Percentiles rank a stretch among this genome's conserved stretches.
These are phyloP conservation scores for Pseudogymnoascus sp. DNA, from an alignment of 2,329 filamentous ascomycete genomes.

Conservation along the genomic window DNA sequence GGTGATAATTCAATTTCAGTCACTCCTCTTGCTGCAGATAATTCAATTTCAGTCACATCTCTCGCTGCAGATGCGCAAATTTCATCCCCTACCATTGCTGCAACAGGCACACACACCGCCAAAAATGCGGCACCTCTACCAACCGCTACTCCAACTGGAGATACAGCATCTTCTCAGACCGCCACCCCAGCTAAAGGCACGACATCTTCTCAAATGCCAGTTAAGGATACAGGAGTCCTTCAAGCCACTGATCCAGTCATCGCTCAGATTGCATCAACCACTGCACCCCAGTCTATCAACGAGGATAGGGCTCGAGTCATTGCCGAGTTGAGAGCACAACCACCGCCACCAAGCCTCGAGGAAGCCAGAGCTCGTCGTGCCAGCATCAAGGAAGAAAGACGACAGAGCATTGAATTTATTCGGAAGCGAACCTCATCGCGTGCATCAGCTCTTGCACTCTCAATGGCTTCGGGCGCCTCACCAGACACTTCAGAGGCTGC, in stretches of 20 bases:
- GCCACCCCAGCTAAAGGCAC: background rate
- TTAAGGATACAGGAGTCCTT: too few species aligned
- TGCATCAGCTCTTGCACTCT: background rate
- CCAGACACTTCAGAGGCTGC: background rate
- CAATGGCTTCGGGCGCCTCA: background rate
- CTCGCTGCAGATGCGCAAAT: background rate
- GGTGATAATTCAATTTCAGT: background rate
- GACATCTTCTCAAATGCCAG: background rate
- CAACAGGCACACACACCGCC: background rate
- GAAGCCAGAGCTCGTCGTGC: constrained; percentile 18
- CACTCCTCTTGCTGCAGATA: background rate
- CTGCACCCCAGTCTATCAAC: background rate
- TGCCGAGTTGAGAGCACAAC: background rate
- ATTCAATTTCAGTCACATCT: background rate
- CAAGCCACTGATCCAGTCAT: background rate
- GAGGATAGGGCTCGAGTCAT: background rate
- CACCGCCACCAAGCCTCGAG: constrained; percentile 16
- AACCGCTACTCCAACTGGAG: background rate
- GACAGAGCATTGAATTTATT: constrained; percentile 9
- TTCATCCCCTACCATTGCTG: background rate
- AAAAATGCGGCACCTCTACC: background rate
- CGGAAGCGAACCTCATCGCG: constrained; percentile 5
- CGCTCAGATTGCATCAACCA: background rate
- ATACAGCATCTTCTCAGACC: background rate
- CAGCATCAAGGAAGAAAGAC: constrained; percentile 13